Conservation (phyloP, 768 basidiomycete species). For the Mycena pura region DNA sequence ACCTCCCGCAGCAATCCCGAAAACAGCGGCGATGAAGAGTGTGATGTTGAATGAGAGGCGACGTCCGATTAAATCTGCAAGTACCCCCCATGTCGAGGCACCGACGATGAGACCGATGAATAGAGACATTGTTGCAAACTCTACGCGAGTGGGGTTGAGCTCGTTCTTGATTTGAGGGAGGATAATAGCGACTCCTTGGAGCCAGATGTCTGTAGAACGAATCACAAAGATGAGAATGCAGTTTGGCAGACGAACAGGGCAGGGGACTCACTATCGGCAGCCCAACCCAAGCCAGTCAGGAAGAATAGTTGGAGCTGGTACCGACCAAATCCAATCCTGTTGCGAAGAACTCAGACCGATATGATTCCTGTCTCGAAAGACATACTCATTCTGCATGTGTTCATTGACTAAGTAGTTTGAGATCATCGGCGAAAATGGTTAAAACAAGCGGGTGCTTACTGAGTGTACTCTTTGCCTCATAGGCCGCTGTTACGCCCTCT, state of each 20-base stretch:
- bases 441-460: background rate
- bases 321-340: slow-evolving; percentile 56
- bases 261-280: slow-evolving; percentile 51
- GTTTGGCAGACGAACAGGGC: background rate
- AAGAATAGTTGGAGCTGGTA: slow-evolving; percentile 57
- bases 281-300: slow-evolving; percentile 55
- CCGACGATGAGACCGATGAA: slow-evolving; percentile 58
- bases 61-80: slow-evolving; percentile 57
- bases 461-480: slow-evolving; percentile 9
- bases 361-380: background rate
- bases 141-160: slow-evolving; percentile 48
- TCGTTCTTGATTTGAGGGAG: slow-evolving; percentile 52
- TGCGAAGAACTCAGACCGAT: background rate
- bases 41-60: slow-evolving; percentile 52
- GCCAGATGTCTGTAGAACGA: slow-evolving; percentile 44
- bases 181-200: slow-evolving; percentile 55
- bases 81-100: slow-evolving; percentile 54
- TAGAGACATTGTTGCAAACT: slow-evolving; percentile 53
- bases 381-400: slow-evolving; percentile 53
- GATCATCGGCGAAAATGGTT: slow-evolving; percentile 1
- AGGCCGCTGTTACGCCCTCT: slow-evolving; percentile 2
- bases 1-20: slow-evolving; percentile 58
- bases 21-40: slow-evolving; percentile 48
- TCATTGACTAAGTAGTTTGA: slow-evolving; percentile 44
- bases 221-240: background rate